Conservation (phyloP, 768 basidiomycete species). For the Pisolithus albus region DNA sequence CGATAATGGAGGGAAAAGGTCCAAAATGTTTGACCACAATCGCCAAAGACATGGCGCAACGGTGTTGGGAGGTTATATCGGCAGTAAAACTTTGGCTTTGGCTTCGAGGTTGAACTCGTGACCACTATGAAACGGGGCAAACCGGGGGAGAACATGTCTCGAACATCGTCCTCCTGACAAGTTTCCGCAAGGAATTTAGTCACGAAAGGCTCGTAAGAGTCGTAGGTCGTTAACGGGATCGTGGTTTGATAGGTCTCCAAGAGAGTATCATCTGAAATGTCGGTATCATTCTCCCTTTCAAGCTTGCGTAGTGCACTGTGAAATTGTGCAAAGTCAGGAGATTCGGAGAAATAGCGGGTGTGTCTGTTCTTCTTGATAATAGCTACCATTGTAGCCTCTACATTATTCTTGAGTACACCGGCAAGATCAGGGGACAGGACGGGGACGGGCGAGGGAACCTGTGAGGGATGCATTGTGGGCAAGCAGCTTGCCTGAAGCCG, state of each 20-base stretch:
- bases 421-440: background rate
- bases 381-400: constrained; percentile 3
- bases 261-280: constrained; percentile 1
- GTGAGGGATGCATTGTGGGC: background rate
- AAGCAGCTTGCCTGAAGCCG: too few species aligned
- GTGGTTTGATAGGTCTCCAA: constrained; percentile 5
- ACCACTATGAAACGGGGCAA: constrained; percentile 6
- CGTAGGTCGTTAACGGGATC: constrained; percentile 10
- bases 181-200: constrained; percentile 9
- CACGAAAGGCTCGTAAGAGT: constrained; percentile 10
- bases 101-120: constrained; percentile 13
- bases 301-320: constrained; percentile 3
- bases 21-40: constrained; percentile 14
- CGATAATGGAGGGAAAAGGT: constrained; percentile 15
- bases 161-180: constrained; percentile 15
- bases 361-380: constrained; percentile 10
- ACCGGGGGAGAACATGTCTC: constrained; percentile 16
- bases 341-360: constrained; percentile 10
- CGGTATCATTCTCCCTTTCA: background rate
- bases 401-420: background rate
- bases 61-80: constrained; percentile 10
- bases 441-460: background rate
- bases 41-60: background rate
- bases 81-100: constrained; percentile 12
- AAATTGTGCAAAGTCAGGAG: constrained; percentile 4